These are phyloP conservation scores for Kwoniella shivajii DNA, from an alignment of 1,284 basidiomycete species.

Conservation along the genomic window DNA sequence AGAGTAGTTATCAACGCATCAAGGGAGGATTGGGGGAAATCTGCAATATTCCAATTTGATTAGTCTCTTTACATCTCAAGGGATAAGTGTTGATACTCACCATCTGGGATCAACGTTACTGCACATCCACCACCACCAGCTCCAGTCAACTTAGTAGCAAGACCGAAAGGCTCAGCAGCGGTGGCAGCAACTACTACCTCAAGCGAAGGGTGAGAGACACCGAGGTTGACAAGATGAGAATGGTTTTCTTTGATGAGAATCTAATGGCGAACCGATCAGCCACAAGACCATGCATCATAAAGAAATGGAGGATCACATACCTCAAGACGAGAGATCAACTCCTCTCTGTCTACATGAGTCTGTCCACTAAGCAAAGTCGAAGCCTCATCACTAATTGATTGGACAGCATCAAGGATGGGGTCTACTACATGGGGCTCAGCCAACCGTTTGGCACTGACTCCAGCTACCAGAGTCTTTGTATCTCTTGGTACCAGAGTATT, in stretches of 20 bases:
- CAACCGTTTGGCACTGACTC: constrained; percentile 59
- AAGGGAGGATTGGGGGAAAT: constrained; percentile 65
- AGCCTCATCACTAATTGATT: constrained; percentile 79
- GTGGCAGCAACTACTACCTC: constrained; percentile 80
- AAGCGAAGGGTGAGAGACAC: constrained; percentile 88
- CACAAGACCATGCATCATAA: too few species aligned
- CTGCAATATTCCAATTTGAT: constrained; percentile 50
- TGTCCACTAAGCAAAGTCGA: constrained; percentile 70
- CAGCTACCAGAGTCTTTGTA: constrained; percentile 91
- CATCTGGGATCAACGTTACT: constrained; percentile 90
- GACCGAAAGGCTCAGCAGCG: constrained; percentile 62
- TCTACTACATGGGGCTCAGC: constrained; percentile 79
- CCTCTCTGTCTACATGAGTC: constrained; percentile 57
- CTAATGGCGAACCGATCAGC: constrained; percentile 50
- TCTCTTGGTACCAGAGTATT: constrained; percentile 91
- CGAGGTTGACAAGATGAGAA: constrained; percentile 76
- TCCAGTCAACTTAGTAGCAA: constrained; percentile 96
- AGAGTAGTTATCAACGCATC: constrained; percentile 65
- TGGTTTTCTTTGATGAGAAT: constrained; percentile 88
- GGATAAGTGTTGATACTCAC: constrained; percentile 49
- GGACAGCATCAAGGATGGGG: constrained; percentile 73
- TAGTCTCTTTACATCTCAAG: background rate
- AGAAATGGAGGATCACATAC: constrained; percentile 18
- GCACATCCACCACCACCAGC: constrained; percentile 99
- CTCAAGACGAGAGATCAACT: constrained; percentile 59